Conservation (phyloP, 805 yeast genomes). For the Candida palmyrensis region DNA sequence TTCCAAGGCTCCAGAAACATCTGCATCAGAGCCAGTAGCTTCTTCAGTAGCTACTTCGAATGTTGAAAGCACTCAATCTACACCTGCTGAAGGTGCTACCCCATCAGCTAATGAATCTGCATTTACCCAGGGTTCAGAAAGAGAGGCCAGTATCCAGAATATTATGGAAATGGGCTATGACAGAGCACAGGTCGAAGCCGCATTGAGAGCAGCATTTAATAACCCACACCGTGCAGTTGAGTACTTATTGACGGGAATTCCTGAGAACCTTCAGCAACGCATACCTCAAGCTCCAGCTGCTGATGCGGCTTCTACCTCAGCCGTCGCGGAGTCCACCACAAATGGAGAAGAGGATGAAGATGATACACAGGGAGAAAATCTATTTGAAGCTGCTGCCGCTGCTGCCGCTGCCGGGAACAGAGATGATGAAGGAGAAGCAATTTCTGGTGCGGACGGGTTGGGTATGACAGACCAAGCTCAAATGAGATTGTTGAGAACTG, state of each 20-base stretch:
- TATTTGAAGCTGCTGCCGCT: slow-evolving; percentile 50
- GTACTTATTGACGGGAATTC: slow-evolving; percentile 84
- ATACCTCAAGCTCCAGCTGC: slow-evolving; percentile 17
- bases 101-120: slow-evolving; percentile 39
- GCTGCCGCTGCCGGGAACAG: slow-evolving; percentile 24
- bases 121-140: slow-evolving; percentile 71
- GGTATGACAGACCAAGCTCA: slow-evolving; percentile 43
- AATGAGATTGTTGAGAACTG: slow-evolving; percentile 60
- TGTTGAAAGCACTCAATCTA: slow-evolving; percentile 7
- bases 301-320: slow-evolving; percentile 10
- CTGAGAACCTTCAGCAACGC: slow-evolving; percentile 50
- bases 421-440: slow-evolving; percentile 24
- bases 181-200: slow-evolving; percentile 80
- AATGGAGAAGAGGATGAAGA: slow-evolving; percentile 12
- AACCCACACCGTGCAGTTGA: slow-evolving; percentile 98
- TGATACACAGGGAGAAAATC: slow-evolving; percentile 36
- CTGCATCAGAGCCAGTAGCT: slow-evolving; percentile 5
- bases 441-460: slow-evolving; percentile 19
- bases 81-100: slow-evolving; percentile 4
- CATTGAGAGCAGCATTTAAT: slow-evolving; percentile 91
- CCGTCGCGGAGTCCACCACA: slow-evolving; percentile 14
- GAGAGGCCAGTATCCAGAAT: slow-evolving; percentile 72
- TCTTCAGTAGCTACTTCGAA: slow-evolving; percentile 14
- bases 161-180: slow-evolving; percentile 97
- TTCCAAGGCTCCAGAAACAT: slow-evolving; percentile 9